Evolutionary conservation across 169 alveolate species (phyloP).

Genomic region (Babesia sp.): DNA sequence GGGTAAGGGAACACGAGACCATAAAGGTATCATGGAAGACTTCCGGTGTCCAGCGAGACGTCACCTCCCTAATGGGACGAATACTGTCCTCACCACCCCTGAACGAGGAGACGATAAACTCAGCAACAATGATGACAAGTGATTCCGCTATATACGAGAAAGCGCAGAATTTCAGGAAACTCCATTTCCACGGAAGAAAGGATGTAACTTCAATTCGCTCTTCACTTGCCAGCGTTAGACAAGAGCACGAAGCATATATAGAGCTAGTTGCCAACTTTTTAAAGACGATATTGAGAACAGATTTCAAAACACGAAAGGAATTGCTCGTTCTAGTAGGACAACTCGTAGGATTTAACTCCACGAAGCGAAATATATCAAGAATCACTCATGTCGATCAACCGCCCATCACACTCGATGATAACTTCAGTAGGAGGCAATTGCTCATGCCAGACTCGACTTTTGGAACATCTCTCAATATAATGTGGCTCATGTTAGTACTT

Average conservation of each 20-base stretch:
- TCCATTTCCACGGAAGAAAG: constrained; percentile 43
- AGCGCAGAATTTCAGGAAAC: constrained; percentile 12
- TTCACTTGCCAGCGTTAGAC: constrained; percentile 22
- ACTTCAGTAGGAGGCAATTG: constrained; percentile 21
- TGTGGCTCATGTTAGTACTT: constrained; percentile 71
- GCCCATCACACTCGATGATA: constrained; percentile 39
- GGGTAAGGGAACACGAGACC: background rate
- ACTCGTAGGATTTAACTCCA: constrained; percentile 24
- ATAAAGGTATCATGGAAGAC: background rate
- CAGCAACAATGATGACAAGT: constrained; percentile 5
- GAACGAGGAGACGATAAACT: constrained; percentile 39
- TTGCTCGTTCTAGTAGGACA: constrained; percentile 29
- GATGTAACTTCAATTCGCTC: constrained; percentile 13
- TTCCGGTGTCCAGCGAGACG: constrained; percentile 48
- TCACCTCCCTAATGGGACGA: constrained; percentile 37
- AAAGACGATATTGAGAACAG: constrained; percentile 33
- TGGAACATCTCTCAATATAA: constrained; percentile 70
- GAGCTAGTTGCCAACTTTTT: constrained; percentile 12
- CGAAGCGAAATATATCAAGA: constrained; percentile 31
- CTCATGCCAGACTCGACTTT: constrained; percentile 71
- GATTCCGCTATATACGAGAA: constrained; percentile 11
- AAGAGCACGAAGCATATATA: constrained; percentile 28
- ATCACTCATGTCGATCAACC: constrained; percentile 49
- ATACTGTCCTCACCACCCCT: constrained; percentile 26
- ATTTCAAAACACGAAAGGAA: constrained; percentile 16